These are phyloP conservation scores for Umbilicaria muhlenbergii DNA, from an alignment of 495 filamentous ascomycete genomes.

Conservation along the genomic window DNA sequence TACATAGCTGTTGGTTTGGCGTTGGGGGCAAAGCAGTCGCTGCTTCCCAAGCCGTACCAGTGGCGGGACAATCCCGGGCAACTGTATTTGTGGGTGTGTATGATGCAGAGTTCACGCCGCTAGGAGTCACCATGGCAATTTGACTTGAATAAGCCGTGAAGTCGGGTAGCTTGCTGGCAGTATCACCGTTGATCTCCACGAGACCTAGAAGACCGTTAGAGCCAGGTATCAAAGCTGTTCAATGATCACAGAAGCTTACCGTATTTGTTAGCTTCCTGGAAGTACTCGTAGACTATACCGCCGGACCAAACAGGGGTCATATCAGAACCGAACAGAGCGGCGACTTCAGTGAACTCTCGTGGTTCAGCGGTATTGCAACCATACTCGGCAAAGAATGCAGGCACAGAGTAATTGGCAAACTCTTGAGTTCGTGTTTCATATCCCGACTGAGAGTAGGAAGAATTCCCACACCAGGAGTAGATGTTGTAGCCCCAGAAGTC, in stretches of 20 bases:
- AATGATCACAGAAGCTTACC: constrained; percentile 30
- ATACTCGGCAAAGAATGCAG: constrained; percentile 96
- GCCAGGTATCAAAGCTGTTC: no score
- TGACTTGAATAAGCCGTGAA: constrained; percentile 58
- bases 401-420: constrained; percentile 76
- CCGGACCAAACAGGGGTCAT: constrained; percentile 85
- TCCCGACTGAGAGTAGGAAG: constrained; percentile 52
- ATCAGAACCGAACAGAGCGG: constrained; percentile 56
- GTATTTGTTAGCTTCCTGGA: constrained; percentile 80
- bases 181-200: constrained; percentile 42
- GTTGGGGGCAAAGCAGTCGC: constrained; percentile 58
- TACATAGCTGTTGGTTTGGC: constrained; percentile 58
- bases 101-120: constrained; percentile 39
- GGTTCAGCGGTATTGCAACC: constrained; percentile 72
- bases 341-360: constrained; percentile 76
- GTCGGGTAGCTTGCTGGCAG: constrained; percentile 49
- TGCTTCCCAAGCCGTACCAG: constrained; percentile 51
- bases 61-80: constrained; percentile 55
- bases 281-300: constrained; percentile 97
- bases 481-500: constrained; percentile 99
- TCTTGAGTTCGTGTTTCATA: constrained; percentile 67
- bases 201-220: constrained; percentile 31
- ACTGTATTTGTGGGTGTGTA: constrained; percentile 70
- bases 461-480: constrained; percentile 93
- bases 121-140: constrained; percentile 54